phyloP scores from a whole-genome alignment of 805 yeast genomes.

The Candida pseudoglaebosa region DNA sequence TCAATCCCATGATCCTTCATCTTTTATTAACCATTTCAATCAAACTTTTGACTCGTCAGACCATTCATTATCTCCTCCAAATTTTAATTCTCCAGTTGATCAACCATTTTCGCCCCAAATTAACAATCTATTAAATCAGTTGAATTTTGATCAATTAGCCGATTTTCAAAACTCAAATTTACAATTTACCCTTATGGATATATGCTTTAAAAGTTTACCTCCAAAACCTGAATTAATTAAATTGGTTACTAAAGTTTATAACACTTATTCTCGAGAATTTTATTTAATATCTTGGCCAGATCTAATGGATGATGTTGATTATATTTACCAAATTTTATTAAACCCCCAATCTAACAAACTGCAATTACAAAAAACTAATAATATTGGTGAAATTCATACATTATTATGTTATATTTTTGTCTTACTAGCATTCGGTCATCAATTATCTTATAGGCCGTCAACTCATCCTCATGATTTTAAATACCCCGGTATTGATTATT shows the following conservation, averaged over 20 bases:
- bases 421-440: constrained; percentile 37
- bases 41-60: too few species aligned
- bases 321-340: constrained; percentile 7
- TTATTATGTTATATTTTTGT: constrained; percentile 29
- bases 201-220: constrained; percentile 22
- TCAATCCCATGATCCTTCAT: neutral
- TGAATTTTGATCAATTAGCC: constrained; percentile 13
- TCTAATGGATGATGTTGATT: constrained; percentile 7
- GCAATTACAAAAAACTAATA: neutral
- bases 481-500: constrained; percentile 32
- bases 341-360: neutral
- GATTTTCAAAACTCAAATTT: constrained; percentile 25
- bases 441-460: constrained; percentile 15
- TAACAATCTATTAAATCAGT: neutral
- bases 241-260: constrained; percentile 22
- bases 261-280: constrained; percentile 32
- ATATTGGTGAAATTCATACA: constrained; percentile 8
- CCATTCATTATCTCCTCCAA: constrained; percentile 3
- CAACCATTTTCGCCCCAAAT: neutral
- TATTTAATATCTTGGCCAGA: constrained; percentile 20
- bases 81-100: neutral
- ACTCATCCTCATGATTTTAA: constrained; percentile 1
- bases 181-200: constrained; percentile 18
- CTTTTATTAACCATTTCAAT: neutral
- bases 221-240: constrained; percentile 17